These are phyloP conservation scores for Colletotrichum liriopes DNA, from an alignment of 2,329 filamentous ascomycete species.

Conservation along the genomic window DNA sequence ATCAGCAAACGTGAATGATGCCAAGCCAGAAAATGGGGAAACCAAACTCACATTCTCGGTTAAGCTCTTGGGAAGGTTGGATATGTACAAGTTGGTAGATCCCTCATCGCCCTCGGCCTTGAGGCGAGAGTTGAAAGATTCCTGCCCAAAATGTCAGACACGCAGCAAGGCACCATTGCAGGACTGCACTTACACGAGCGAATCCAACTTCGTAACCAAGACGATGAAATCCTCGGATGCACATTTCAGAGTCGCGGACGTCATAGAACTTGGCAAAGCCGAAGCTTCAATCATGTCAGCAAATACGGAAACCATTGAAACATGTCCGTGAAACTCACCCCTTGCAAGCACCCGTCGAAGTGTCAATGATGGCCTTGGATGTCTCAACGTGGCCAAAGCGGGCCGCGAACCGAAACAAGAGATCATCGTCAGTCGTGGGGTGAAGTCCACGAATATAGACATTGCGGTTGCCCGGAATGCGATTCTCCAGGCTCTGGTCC, in stretches of 20 bases:
- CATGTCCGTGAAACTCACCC: constrained; percentile 72
- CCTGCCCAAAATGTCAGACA: constrained; percentile 67
- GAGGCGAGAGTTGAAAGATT: constrained; percentile 98
- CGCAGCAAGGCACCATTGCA: neutral
- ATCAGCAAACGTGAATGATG: constrained; percentile 11
- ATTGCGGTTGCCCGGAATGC: constrained; percentile 92
- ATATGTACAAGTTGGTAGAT: constrained; percentile 98
- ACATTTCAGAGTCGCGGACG: constrained; percentile 91
- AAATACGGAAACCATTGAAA: constrained; percentile 22
- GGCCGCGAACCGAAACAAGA: constrained; percentile 84
- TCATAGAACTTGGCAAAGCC: constrained; percentile 97
- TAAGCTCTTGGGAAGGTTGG: constrained; percentile 92
- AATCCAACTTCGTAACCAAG: constrained; percentile 98
- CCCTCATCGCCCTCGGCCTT: constrained; percentile 92
- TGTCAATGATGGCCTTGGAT: constrained; percentile 98
- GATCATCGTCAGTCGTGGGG: constrained; percentile 94
- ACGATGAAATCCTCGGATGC: constrained; percentile 94
- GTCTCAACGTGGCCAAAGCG: constrained; percentile 96
- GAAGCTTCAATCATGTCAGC: constrained; percentile 74
- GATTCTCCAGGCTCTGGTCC: constrained; percentile 94
- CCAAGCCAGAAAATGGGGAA: neutral
- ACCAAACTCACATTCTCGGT: constrained; percentile 83
- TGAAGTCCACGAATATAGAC: constrained; percentile 98
- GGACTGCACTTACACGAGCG: constrained; percentile 77
- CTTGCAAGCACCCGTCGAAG: constrained; percentile 93